A percentile compares a stretch with the other conserved stretches of the same genome.
These are phyloP conservation scores for Ramalina intermedia DNA, from an alignment of 495 filamentous ascomycete genomes.

Conservation along the genomic window DNA sequence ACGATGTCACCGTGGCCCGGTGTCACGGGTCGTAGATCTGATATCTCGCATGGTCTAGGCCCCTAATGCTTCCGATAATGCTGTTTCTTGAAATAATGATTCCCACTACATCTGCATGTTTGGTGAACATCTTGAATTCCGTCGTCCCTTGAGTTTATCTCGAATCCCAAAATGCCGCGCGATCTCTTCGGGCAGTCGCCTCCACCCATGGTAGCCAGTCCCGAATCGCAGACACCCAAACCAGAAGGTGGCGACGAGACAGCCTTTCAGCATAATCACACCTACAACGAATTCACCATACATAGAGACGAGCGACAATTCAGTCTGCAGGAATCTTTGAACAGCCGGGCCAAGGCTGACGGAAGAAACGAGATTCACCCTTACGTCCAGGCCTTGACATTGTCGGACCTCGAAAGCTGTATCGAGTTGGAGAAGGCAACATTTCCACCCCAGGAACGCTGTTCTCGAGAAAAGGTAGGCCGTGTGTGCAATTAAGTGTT, in stretches of 20 bases:
- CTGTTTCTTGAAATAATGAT: not conserved
- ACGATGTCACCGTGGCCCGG: too few relatives aligned
- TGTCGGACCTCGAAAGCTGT: conserved; percentile 64
- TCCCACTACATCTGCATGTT: not conserved
- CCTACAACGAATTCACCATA: conserved; percentile 12
- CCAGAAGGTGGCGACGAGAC: not conserved
- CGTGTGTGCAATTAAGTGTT: conserved; percentile 1
- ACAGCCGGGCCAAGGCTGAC: not conserved
- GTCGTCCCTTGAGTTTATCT: not conserved
- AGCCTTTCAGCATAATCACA: not conserved
- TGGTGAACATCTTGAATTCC: too few relatives aligned
- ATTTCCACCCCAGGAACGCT: conserved; percentile 59
- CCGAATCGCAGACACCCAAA: conserved; percentile 12
- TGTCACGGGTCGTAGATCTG: not conserved
- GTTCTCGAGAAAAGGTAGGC: conserved; percentile 66
- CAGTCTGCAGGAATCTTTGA: not conserved
- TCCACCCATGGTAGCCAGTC: conserved; percentile 17
- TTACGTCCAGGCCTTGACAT: conserved; percentile 54
- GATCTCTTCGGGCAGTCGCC: conserved; percentile 16
- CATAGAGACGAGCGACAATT: conserved; percentile 7
- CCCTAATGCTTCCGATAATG: not conserved
- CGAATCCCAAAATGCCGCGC: conserved; percentile 20
- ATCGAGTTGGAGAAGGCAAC: conserved; percentile 58
- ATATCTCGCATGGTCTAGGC: not conserved
- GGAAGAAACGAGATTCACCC: conserved; percentile 39